phyloP scores from a whole-genome alignment of 306 rosid species.

The Geum urbanum region DNA sequence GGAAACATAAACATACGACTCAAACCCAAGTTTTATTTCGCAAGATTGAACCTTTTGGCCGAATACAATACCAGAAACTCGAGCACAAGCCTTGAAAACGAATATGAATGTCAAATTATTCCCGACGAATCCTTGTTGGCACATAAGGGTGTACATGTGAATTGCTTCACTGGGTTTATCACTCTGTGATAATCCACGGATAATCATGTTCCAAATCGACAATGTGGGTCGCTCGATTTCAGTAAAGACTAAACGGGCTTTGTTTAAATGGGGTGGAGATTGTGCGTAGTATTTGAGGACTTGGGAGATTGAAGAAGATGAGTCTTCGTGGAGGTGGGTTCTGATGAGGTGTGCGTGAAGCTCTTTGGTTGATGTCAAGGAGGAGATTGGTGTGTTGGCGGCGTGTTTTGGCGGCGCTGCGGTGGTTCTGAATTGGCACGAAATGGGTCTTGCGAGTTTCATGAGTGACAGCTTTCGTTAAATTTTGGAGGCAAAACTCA shows the following conservation, averaged over 20 bases:
- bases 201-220: slow-evolving; percentile 56
- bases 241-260: slow-evolving; percentile 47
- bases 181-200: slow-evolving; percentile 60
- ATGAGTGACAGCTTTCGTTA: slow-evolving; percentile 9
- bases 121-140: slow-evolving; percentile 39
- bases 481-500: not conserved
- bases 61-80: slow-evolving; percentile 33
- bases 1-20: slow-evolving; percentile 46
- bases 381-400: slow-evolving; percentile 9
- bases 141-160: slow-evolving; percentile 44
- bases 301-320: slow-evolving; percentile 44
- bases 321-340: slow-evolving; percentile 39
- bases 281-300: slow-evolving; percentile 52
- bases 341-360: slow-evolving; percentile 56
- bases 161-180: slow-evolving; percentile 55
- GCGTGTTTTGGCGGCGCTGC: slow-evolving; percentile 17
- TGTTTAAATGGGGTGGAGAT: slow-evolving; percentile 33
- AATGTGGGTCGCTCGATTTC: slow-evolving; percentile 58
- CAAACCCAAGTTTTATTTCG: slow-evolving; percentile 63
- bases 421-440: slow-evolving; percentile 22
- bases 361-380: slow-evolving; percentile 30
- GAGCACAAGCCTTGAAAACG: slow-evolving; percentile 72
- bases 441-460: slow-evolving; percentile 32
- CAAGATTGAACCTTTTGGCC: slow-evolving; percentile 41
- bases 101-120: slow-evolving; percentile 52